phyloP scores from a whole-genome alignment of 176 grass and related monocot species.

The Oryza nivara region DNA sequence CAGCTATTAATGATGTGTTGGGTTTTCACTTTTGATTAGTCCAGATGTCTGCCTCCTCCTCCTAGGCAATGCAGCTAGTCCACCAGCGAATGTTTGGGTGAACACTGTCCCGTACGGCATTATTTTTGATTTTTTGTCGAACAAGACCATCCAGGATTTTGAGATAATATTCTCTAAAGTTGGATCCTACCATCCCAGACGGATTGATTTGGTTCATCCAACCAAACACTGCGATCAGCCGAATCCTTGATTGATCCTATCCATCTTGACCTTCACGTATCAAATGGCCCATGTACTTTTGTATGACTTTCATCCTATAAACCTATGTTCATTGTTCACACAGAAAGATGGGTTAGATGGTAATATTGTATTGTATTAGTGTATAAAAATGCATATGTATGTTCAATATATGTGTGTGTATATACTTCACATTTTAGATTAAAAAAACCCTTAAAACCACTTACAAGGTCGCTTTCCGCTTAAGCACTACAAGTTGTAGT shows the following conservation, averaged over 20 bases:
- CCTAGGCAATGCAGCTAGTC: no score
- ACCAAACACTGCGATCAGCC: not conserved
- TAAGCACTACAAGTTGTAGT: no score
- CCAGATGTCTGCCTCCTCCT: not conserved
- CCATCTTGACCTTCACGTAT: not conserved
- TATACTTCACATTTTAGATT: no score
- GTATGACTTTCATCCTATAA: not conserved
- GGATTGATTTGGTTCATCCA: not conserved
- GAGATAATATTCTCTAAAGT: not conserved
- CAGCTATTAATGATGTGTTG: not conserved
- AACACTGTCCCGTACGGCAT: not conserved
- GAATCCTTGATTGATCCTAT: not conserved
- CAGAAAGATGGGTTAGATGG: no score
- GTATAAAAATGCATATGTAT: no score
- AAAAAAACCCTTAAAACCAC: not conserved
- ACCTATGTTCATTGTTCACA: no score
- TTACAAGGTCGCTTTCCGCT: not conserved
- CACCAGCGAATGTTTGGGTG: not conserved
- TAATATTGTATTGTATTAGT: no score
- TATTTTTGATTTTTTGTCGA: not conserved
- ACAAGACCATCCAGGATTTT: not conserved
- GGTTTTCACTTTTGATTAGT: not conserved
- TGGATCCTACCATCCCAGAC: not conserved
- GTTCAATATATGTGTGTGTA: no score
- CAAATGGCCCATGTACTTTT: not conserved